Evolutionary conservation across 2,329 filamentous ascomycete genomes (phyloP).

Genomic region (Colletotrichum sp.): DNA sequence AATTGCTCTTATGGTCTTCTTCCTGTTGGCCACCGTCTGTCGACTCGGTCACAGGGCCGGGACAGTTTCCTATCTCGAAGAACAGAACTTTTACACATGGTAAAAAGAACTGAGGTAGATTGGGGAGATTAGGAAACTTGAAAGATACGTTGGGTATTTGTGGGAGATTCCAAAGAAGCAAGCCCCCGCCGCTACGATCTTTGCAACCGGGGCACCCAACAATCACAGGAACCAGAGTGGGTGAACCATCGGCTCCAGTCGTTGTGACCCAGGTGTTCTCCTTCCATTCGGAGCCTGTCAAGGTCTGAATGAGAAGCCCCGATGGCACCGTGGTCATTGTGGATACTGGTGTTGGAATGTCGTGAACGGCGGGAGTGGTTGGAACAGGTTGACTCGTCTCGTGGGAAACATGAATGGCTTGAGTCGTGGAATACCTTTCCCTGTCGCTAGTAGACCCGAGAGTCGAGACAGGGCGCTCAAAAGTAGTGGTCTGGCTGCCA

Average conservation of each 20-base stretch:
- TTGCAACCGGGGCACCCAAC: not conserved
- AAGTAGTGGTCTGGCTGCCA: not conserved
- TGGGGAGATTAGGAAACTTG: not conserved
- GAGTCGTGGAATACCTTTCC: not conserved
- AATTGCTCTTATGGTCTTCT: not conserved
- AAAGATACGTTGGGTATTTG: not conserved
- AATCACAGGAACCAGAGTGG: not conserved
- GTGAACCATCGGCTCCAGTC: not conserved
- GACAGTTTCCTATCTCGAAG: not conserved
- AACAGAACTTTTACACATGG: not conserved
- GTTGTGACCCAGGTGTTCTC: not conserved
- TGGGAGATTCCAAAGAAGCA: not conserved
- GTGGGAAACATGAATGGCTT: fast-evolving
- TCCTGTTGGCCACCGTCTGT: fast-evolving
- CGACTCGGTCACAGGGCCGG: not conserved
- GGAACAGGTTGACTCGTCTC: not conserved
- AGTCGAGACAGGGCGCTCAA: fast-evolving
- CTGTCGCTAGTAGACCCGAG: fast-evolving
- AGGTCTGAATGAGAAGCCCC: not conserved
- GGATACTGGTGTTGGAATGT: not conserved
- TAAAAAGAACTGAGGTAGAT: not conserved
- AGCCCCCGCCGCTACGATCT: not conserved
- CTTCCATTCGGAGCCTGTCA: not conserved
- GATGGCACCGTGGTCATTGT: not conserved
- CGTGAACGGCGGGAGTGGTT: fast-evolving